A percentile compares a stretch with the other conserved stretches of the same genome.
Evolutionary conservation across 2,329 filamentous ascomycete genomes (phyloP).

Genomic region (Colletotrichum lentis): DNA sequence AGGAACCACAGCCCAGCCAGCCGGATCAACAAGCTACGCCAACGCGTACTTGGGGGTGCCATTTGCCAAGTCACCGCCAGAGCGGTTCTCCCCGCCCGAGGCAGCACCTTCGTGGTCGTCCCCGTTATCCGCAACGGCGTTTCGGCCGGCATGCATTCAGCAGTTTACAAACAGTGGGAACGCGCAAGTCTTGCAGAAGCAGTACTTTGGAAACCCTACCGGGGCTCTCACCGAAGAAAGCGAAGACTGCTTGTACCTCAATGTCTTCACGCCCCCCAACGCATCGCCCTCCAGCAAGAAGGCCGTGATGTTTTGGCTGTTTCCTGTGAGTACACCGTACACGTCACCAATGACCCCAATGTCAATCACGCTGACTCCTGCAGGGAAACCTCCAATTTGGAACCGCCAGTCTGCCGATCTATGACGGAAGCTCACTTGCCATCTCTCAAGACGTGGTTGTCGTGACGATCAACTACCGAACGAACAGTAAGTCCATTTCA

Average conservation of each 20-base stretch:
- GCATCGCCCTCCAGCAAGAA: constrained; percentile 28
- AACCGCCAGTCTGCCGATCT: constrained; percentile 27
- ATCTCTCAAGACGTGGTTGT: constrained; percentile 28
- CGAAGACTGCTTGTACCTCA: constrained; percentile 49
- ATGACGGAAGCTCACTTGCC: constrained; percentile 32
- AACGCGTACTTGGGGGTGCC: constrained; percentile 31
- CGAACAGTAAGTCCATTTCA: constrained; percentile 19
- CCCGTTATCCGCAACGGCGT: constrained; percentile 19
- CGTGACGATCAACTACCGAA: constrained; percentile 35
- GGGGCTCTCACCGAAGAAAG: constrained; percentile 39
- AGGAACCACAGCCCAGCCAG: constrained; percentile 19
- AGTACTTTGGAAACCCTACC: constrained; percentile 28
- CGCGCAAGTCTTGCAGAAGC: constrained; percentile 14
- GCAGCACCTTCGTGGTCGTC: constrained; percentile 9
- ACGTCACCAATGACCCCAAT: background rate
- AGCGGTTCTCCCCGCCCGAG: constrained; percentile 31
- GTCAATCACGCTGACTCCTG: background rate
- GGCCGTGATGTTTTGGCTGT: constrained; percentile 39
- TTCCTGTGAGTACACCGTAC: constrained; percentile 18
- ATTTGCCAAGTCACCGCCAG: constrained; percentile 32
- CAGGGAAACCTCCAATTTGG: constrained; percentile 35
- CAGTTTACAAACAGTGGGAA: constrained; percentile 19
- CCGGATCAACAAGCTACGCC: constrained; percentile 16
- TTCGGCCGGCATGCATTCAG: constrained; percentile 31
- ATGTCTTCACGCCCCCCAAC: constrained; percentile 44